Evolutionary conservation across 495 filamentous ascomycete genomes (phyloP).

Genomic region (Terfezia claveryi): DNA sequence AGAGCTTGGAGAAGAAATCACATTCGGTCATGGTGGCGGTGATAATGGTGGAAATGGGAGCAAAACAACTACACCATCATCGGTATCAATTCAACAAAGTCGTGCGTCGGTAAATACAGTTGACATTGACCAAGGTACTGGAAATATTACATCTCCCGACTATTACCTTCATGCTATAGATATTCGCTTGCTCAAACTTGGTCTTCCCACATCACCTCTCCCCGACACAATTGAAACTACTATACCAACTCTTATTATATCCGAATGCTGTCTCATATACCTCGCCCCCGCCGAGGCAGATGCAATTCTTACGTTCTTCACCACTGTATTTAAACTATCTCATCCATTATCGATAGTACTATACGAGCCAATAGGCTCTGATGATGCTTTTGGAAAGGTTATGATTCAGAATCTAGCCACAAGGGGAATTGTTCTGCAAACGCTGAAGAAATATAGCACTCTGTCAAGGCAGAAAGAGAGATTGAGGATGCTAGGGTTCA

Average conservation of each 20-base stretch:
- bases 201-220: conserved; percentile 6
- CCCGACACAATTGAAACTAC: conserved; percentile 26
- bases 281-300: conserved; percentile 39
- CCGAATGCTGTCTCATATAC: conserved; percentile 89
- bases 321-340: conserved; percentile 27
- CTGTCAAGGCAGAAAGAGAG: conserved; percentile 42
- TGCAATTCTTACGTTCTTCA: conserved; percentile 45
- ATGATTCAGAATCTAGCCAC: conserved; percentile 82
- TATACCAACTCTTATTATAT: conserved; percentile 63
- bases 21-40: too few species aligned
- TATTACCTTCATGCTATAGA: conserved; percentile 72
- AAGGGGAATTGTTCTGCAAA: conserved; percentile 67
- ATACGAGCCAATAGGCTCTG: conserved; percentile 71
- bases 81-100: too few species aligned
- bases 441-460: conserved; percentile 45
- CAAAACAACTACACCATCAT: too few species aligned
- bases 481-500: conserved; percentile 39
- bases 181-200: conserved; percentile 35
- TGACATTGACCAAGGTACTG: conserved; percentile 8
- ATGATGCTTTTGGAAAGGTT: conserved; percentile 65
- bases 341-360: conserved; percentile 38
- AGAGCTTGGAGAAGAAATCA: too few species aligned
- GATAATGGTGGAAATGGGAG: too few species aligned
- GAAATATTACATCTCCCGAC: conserved; percentile 13
- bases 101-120: too few species aligned